Conservation (phyloP, 805 yeast species). For the Ascoidea tarda region DNA sequence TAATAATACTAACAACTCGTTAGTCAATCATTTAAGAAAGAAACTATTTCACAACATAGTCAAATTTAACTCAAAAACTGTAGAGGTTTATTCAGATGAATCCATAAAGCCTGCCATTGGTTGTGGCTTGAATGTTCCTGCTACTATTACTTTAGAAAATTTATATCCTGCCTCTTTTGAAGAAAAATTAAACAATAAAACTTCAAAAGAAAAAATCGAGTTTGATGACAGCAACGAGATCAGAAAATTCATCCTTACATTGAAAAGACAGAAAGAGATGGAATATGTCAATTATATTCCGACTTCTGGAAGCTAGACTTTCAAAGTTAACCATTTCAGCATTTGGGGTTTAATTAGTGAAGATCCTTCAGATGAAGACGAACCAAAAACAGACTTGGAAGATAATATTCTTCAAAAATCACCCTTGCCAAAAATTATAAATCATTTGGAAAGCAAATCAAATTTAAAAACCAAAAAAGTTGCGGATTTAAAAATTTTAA, state of each 20-base stretch:
- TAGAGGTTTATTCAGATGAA: constrained; percentile 52
- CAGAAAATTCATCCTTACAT: constrained; percentile 31
- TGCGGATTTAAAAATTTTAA: background rate
- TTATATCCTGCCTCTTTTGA: constrained; percentile 29
- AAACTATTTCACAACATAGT: constrained; percentile 26
- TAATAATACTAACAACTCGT: background rate
- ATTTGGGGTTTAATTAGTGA: constrained; percentile 83
- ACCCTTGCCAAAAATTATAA: too few relatives aligned
- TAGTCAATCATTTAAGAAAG: constrained; percentile 12
- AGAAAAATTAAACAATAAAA: constrained; percentile 12
- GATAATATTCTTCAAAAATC: background rate
- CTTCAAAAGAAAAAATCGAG: constrained; percentile 12
- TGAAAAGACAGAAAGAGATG: constrained; percentile 51
- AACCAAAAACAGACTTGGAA: background rate
- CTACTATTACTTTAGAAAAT: constrained; percentile 53
- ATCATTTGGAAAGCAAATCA: background rate
- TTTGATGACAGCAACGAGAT: constrained; percentile 7
- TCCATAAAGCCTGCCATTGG: constrained; percentile 45
- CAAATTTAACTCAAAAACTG: constrained; percentile 30
- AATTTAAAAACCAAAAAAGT: constrained; percentile 4
- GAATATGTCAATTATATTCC: constrained; percentile 73
- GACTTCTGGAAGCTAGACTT: constrained; percentile 60
- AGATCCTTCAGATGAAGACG: constrained; percentile 15
- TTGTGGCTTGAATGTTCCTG: constrained; percentile 62
- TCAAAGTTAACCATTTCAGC: constrained; percentile 82